A percentile compares a stretch with the other conserved stretches of the same genome.
Evolutionary conservation across 192 early-diverging fungal species (phyloP).

Genomic region (Haplosporangium gracile): DNA sequence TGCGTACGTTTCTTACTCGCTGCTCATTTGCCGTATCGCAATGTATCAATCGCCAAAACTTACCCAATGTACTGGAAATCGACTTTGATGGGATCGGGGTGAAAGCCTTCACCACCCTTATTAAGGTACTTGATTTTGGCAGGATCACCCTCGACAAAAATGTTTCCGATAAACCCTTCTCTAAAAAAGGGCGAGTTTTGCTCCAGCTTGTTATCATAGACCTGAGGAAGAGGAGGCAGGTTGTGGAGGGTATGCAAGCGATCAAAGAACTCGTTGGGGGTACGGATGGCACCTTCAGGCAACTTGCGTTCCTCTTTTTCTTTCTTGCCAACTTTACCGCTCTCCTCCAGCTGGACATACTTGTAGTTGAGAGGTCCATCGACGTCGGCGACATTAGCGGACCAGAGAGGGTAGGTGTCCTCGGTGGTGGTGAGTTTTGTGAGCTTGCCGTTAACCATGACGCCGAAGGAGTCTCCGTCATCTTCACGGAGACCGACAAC

Average conservation of each 20-base stretch:
- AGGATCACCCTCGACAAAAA: conserved; percentile 35
- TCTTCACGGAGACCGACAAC: conserved; percentile 35
- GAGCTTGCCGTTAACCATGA: conserved; percentile 39
- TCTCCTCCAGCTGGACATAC: conserved; percentile 26
- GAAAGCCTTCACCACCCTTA: conserved; percentile 2
- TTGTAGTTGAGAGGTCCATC: conserved; percentile 34
- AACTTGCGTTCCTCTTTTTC: conserved; percentile 26
- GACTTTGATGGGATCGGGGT: conserved; percentile 25
- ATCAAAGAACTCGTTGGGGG: conserved; percentile 45
- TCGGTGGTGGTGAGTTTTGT: conserved; percentile 35
- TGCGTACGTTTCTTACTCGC: background rate
- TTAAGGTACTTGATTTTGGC: conserved; percentile 14
- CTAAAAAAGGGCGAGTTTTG: conserved; percentile 41
- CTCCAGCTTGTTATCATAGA: conserved; percentile 31
- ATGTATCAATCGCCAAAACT: background rate
- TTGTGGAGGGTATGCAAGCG: conserved; percentile 12
- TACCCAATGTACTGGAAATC: conserved; percentile 31
- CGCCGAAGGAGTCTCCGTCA: conserved; percentile 24
- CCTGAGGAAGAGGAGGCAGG: conserved; percentile 41
- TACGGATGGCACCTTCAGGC: conserved; percentile 24
- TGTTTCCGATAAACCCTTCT: conserved; percentile 32
- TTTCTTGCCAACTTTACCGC: conserved; percentile 16
- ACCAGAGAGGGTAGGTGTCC: conserved; percentile 47
- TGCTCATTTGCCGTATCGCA: background rate
- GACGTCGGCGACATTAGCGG: conserved; percentile 35